Conservation (phyloP, 2,329 filamentous ascomycete species). For the Penicillium sp. region DNA sequence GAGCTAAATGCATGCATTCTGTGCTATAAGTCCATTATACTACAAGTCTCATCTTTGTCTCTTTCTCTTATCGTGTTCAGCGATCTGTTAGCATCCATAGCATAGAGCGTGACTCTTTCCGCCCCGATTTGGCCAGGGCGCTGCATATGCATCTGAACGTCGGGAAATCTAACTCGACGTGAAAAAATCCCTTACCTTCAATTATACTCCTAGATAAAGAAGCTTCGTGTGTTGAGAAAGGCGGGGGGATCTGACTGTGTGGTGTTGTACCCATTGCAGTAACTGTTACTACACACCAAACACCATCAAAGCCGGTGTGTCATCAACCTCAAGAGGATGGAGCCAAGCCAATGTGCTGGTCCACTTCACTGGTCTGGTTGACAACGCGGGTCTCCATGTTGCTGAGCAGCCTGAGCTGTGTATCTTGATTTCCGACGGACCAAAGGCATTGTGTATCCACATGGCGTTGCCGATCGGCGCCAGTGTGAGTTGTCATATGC, state of each 20-base stretch:
- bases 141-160: not conserved
- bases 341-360: not conserved
- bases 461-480: constrained; percentile 1
- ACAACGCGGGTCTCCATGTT: not conserved
- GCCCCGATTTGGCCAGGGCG: not conserved
- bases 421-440: not conserved
- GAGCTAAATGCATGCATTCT: constrained; percentile 1
- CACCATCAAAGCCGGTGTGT: not conserved
- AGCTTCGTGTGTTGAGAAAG: no score
- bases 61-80: not conserved
- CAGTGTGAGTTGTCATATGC: constrained; percentile 1
- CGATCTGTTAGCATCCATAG: not conserved
- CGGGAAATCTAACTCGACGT: not conserved
- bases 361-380: not conserved
- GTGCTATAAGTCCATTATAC: not conserved
- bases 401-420: no score
- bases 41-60: not conserved
- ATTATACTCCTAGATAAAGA: no score
- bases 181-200: not conserved
- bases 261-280: not conserved
- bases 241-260: not conserved
- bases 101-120: not conserved
- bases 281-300: not conserved
- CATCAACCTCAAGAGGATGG: not conserved
- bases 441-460: not conserved